Base-by-base conservation (phyloP, 805 yeast species). In the Scheffersomyces stipitis region DNA sequence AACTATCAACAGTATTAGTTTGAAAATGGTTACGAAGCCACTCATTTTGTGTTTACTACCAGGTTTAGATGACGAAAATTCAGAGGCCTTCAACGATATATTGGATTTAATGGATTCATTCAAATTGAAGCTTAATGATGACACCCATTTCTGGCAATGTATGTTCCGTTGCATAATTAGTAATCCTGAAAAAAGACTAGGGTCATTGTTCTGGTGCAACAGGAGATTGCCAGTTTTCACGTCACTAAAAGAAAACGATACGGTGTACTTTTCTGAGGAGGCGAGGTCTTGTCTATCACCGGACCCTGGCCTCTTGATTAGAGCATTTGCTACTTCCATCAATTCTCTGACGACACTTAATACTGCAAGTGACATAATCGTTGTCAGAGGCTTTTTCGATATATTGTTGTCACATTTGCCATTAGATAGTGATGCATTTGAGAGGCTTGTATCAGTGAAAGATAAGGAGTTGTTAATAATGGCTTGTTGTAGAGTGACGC, bases 51-150 rank as follows among this genome's bases (percentile, higher is more conserved):
- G 91, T 42, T 68, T 90, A 23, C 60, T 91, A 3, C 89, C 96
- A 0, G 96, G 96, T 0, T 75, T 93, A 34, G 99, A 93, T 50
- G 98, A 93, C 50, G 96, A 90, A 46, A 78, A 90, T 28, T 80
- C 90, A 15, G 99, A 93, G 51, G 81, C 81, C 22, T 91, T 84
- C 53, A 71, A 68, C 10, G 75, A 81, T 2, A 74, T 81, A 1
- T 45, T 88, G 36, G 64, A 64, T 0, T 54, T 91, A 28, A 67
- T 91, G 26, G 89, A 81, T 31, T 56, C 64, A 1, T 69, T 90
- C 47, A 78, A 80, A 45, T 49, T 40, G 5, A 77, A 78, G 32
- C 54, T 87, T 28, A 65, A 67, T 27, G 81, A 87, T 49, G 86
- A 86, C 52, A 58, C 80, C 1, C 80, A 85, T 46, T 93, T 91